Evolutionary conservation across 352 stramenopile genomes (phyloP), one percentile per base, ranked within the genome.

Genomic region (Phytophthora nicotianae): DNA sequence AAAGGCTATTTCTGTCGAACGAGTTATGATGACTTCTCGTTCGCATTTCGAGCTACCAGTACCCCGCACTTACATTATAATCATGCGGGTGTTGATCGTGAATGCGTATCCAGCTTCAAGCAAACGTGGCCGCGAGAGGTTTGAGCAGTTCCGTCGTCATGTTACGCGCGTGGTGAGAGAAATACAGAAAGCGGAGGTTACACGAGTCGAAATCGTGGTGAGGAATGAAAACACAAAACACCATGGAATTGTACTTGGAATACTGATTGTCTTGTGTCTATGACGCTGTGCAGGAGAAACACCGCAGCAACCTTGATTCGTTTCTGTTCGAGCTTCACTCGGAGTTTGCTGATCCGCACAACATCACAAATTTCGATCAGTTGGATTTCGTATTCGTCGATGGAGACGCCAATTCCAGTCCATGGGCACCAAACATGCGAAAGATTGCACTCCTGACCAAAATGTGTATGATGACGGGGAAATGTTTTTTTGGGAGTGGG

Each of bases 391-490:
- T 95, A 32, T 84, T 95, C 43, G 70, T 92, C 21, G 84, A 82
- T 21, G 86, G 86, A 29, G 84, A 95, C 47, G 41, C 68, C 26
- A 90, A 76, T 51, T 78, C 81, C 16, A 70, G 68, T 56, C 81
- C 83, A 9, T 95, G 86, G 86, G 57, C 75, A 5, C 81, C 79
- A 0, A 71, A 65, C 27, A 74, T 88, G 62, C 77, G 79, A 35
- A 89, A 93, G 50, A 68, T 95, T 8, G 49, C 70, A 29, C 47
- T 90, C 19, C 64, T 90, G 16, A 74, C 71, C 19, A 95, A 95
- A 65, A 92, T 93, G 84, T 95, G 86, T 65, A 93, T 92, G 84
- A 91, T 93, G 83, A 93, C 86, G 10, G 86, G 85, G 35, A 95
- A 95, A 49, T 95, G 86, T 21, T 76, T 86, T 13, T 95, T 86